Evolutionary conservation across 176 grass and related monocot genomes (phyloP).

Genomic region (Musa beccarii): DNA sequence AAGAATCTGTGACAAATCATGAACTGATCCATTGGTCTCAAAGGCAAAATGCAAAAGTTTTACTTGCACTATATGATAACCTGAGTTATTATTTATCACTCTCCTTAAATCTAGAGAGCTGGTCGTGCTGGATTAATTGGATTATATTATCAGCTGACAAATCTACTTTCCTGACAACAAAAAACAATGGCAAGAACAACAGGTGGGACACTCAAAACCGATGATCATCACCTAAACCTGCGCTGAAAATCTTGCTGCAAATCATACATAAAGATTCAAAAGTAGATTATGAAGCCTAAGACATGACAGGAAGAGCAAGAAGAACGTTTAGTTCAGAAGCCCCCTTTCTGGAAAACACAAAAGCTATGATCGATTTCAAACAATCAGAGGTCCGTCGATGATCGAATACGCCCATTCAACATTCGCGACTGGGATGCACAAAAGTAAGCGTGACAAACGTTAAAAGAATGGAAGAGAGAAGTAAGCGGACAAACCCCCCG

Average conservation of each 20-base stretch:
- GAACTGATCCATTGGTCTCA: no score
- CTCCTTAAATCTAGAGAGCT: no score
- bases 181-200: not conserved
- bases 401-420: not conserved
- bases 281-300: not conserved
- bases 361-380: not conserved
- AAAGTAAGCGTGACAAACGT: not conserved
- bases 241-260: not conserved
- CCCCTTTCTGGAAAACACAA: not conserved
- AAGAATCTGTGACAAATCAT: no score
- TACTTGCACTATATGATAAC: no score
- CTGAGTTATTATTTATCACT: no score
- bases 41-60: no score
- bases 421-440: not conserved
- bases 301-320: not conserved
- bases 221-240: no score
- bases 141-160: no score
- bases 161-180: no score
- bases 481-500: constrained; percentile 46
- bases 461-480: not conserved
- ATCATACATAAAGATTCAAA: not conserved
- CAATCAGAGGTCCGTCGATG: not conserved
- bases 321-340: not conserved
- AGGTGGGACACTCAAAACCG: not conserved
- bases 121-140: no score